Conservation (phyloP, 768 basidiomycete species). For the Pleurotus sapidus region DNA sequence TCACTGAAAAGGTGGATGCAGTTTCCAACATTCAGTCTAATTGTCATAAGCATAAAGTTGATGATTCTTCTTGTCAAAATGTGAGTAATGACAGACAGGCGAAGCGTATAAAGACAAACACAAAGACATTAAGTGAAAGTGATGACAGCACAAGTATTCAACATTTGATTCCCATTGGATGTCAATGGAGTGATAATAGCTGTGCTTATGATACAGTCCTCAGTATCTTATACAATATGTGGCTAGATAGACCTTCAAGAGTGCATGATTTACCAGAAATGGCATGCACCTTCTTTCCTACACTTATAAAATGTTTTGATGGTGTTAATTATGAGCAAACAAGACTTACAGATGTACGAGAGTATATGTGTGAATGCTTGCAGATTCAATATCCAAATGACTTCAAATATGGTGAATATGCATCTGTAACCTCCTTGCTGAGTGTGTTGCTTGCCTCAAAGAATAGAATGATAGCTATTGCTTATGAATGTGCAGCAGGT, state of each 20-base stretch:
- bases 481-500: background rate
- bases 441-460: background rate
- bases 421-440: background rate
- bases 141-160: no score
- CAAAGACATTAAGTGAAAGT: background rate
- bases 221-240: constrained; percentile 18
- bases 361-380: background rate
- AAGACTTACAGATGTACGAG: background rate
- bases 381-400: background rate
- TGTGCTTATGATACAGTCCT: constrained; percentile 9
- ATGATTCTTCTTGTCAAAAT: no score
- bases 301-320: background rate
- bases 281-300: background rate
- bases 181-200: constrained; percentile 16
- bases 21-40: no score
- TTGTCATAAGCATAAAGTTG: no score
- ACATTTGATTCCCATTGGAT: constrained; percentile 1
- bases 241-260: constrained; percentile 8
- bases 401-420: background rate
- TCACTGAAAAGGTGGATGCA: no score
- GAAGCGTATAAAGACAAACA: background rate
- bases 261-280: background rate
- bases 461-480: background rate
- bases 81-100: no score
- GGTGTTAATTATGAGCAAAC: background rate